Conservation (phyloP, 140 eudicot species). For the Cichorium intybus region DNA sequence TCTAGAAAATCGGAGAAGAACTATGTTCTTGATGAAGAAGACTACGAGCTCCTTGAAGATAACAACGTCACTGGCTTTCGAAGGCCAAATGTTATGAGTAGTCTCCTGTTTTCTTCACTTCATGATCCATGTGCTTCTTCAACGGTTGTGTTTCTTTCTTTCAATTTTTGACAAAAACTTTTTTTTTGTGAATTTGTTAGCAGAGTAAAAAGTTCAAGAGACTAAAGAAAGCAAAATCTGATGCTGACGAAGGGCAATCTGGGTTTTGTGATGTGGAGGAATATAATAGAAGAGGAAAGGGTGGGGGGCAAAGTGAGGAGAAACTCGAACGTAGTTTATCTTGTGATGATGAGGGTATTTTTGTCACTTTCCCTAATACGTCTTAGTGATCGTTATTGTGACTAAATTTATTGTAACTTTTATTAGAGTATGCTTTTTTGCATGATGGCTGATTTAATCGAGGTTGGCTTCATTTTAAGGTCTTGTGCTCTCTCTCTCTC, state of each 20-base stretch:
- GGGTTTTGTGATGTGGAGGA: constrained; percentile 78
- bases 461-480: too few relatives aligned
- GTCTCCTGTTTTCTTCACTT: constrained; percentile 17
- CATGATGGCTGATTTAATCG: too few relatives aligned
- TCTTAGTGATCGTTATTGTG: too few relatives aligned
- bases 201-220: constrained; percentile 84
- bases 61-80: constrained; percentile 61
- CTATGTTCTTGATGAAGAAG: constrained; percentile 93
- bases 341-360: too few relatives aligned
- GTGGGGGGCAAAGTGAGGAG: too few relatives aligned
- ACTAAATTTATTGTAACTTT: too few relatives aligned
- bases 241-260: constrained; percentile 59
- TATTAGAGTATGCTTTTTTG: too few relatives aligned
- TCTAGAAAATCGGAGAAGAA: too few relatives aligned
- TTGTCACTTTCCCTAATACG: too few relatives aligned
- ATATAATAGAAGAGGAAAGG: too few relatives aligned
- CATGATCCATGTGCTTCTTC: background rate
- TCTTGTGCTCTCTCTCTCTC: too few relatives aligned
- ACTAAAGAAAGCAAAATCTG: constrained; percentile 76
- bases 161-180: background rate
- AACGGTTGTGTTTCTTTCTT: background rate
- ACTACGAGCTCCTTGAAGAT: constrained; percentile 84
- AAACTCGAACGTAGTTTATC: too few relatives aligned
- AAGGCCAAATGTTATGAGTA: constrained; percentile 68
- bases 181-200: constrained; percentile 26